Percentiles rank a stretch among this genome's conserved stretches.
These are phyloP conservation scores for Tricladium varicosporioides DNA, from an alignment of 2,329 filamentous ascomycete species.

Conservation along the genomic window DNA sequence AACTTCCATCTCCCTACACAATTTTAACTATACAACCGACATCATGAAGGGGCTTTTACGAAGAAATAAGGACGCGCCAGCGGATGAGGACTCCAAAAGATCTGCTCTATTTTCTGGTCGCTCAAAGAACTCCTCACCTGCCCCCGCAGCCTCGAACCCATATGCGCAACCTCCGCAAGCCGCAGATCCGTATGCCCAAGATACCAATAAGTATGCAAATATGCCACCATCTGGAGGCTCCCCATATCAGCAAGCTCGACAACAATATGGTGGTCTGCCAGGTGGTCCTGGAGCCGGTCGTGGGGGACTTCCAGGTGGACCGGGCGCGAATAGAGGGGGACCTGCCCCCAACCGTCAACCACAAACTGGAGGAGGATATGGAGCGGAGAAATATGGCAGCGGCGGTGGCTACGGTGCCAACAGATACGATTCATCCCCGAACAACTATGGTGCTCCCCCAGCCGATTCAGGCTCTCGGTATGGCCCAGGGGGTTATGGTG, in stretches of 20 bases:
- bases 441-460: slow-evolving; percentile 26
- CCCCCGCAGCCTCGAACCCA: slow-evolving; percentile 34
- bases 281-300: slow-evolving; percentile 29
- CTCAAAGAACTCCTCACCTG: slow-evolving; percentile 48
- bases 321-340: slow-evolving; percentile 30
- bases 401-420: slow-evolving; percentile 51
- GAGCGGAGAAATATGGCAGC: slow-evolving; percentile 51
- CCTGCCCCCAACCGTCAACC: slow-evolving; percentile 21
- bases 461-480: slow-evolving; percentile 36
- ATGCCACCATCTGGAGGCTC: slow-evolving; percentile 36
- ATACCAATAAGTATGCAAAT: slow-evolving; percentile 54
- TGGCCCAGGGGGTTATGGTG: slow-evolving; percentile 60
- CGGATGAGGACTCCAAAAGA: slow-evolving; percentile 46
- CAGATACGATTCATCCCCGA: slow-evolving; percentile 46
- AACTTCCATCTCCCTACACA: no score
- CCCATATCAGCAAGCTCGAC: slow-evolving; percentile 25
- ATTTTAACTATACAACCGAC: neutral
- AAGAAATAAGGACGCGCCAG: slow-evolving; percentile 48
- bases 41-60: slow-evolving; percentile 61
- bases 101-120: slow-evolving; percentile 50
- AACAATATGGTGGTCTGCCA: slow-evolving; percentile 25
- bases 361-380: slow-evolving; percentile 46
- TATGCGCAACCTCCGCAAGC: slow-evolving; percentile 32
- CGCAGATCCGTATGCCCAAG: slow-evolving; percentile 59
- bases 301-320: slow-evolving; percentile 39